Evolutionary conservation across 495 filamentous ascomycete species (phyloP), one percentile per base, ranked within the genome.

Genomic region (Penicillium silybi): DNA sequence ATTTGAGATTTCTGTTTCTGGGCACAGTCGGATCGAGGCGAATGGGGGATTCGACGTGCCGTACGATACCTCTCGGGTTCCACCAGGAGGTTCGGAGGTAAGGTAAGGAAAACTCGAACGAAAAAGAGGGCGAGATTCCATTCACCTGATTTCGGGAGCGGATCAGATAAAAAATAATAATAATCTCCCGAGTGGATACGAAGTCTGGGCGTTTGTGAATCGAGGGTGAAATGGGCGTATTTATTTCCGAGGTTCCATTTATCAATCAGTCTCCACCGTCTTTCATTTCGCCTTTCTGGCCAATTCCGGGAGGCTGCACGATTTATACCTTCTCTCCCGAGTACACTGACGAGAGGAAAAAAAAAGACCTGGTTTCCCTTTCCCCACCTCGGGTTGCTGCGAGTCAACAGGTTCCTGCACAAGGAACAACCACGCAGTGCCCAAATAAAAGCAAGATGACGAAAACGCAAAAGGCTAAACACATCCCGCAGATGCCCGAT

Each of bases 81-180:
- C 37, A 39, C 37, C 37, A 39, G 16, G 37, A 39, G 6, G 37
- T 19, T 18, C 16, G 18, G 37, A 39, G 37, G 7, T 17, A 10
- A 39, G 37, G 7, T 17, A 10, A 39, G 22, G 27, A 53, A 38
- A 38, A 32, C 25, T 26, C 39, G 38, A 45, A 41, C 22, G 16
- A 7, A 43, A 9, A 8, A 2, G 5, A 44, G 17, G 25, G 15
- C 37, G n/a, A 18, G 37, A 32, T 32, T 13, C 11, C 11, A 32
- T 32, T 32, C 29, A 32, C 29, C 29, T 13, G 29, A 32, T 32
- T 32, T 13, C 29, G 29, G 19, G 44, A 56, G 54, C 63, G 60
- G 63, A 66, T 66, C 63, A 58, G 63, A 63, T 64, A 66, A 63
- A 56, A 60, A 53, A 58, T 53, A 52, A 50, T 27, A 19, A 41